A percentile compares a stretch with the other conserved stretches of the same genome.
These are phyloP conservation scores for Glycine soja DNA, from an alignment of 306 rosid genomes.

Conservation along the genomic window DNA sequence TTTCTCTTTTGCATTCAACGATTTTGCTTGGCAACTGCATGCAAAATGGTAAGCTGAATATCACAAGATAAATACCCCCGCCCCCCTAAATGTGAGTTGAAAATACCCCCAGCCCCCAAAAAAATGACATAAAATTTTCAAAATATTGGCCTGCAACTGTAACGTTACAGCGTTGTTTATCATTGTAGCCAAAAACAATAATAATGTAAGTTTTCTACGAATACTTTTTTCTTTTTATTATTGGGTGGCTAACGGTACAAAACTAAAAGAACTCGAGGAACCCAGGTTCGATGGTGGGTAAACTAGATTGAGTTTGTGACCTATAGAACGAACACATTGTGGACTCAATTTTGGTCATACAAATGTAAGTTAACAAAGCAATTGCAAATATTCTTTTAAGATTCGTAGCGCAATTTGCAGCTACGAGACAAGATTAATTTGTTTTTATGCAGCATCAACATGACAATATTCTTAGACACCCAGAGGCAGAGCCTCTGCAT, in stretches of 20 bases:
- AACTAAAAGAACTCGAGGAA: neutral
- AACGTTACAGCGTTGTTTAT: neutral
- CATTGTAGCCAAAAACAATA: neutral
- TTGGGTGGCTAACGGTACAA: neutral
- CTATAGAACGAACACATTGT: too few species aligned
- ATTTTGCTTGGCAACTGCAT: too few species aligned
- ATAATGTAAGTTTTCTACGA: neutral
- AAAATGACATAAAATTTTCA: neutral
- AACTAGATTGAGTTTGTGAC: neutral
- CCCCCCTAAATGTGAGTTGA: too few species aligned
- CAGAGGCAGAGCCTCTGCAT: constrained; percentile 17
- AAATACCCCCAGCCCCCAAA: neutral
- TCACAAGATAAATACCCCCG: too few species aligned
- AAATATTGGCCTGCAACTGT: neutral
- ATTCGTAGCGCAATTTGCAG: neutral
- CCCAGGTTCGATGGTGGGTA: neutral
- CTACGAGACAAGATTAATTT: neutral
- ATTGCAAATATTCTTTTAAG: neutral
- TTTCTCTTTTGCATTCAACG: neutral
- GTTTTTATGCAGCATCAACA: neutral
- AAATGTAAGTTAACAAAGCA: constrained; percentile 17
- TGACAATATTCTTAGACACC: neutral
- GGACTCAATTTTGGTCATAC: neutral
- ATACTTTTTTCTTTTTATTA: neutral
- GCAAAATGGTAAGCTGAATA: too few species aligned